Percentiles rank a stretch among this genome's conserved stretches.
Conservation (phyloP, 2,329 filamentous ascomycete species). For the Dothistroma septosporum region DNA sequence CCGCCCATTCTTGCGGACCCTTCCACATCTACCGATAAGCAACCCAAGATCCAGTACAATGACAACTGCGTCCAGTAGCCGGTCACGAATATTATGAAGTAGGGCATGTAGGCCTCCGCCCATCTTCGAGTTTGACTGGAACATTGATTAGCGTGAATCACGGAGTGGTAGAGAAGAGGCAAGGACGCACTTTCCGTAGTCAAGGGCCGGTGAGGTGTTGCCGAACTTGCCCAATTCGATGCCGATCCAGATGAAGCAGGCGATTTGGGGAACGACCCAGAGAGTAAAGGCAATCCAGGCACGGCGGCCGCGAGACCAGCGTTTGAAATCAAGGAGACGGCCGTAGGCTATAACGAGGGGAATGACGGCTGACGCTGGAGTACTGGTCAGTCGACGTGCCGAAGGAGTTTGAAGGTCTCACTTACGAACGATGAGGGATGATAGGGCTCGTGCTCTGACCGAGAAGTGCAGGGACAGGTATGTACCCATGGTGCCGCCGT, state of each 20-base stretch:
- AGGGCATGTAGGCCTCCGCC: constrained; percentile 24
- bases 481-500: constrained; percentile 38
- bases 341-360: constrained; percentile 24
- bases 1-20: constrained; percentile 32
- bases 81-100: constrained; percentile 25
- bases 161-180: background rate
- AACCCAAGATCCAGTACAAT: constrained; percentile 39
- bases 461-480: constrained; percentile 36
- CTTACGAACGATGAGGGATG: constrained; percentile 33
- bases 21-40: constrained; percentile 36
- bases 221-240: constrained; percentile 19
- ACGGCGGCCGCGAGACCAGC: constrained; percentile 30
- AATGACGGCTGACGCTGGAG: constrained; percentile 20
- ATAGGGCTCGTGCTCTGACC: constrained; percentile 34
- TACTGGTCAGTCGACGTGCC: background rate
- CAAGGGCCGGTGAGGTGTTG: constrained; percentile 8
- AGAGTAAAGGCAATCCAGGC: constrained; percentile 30
- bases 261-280: constrained; percentile 31
- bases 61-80: constrained; percentile 25
- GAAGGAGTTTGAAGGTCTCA: background rate
- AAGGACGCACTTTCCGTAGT: constrained; percentile 8
- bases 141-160: background rate
- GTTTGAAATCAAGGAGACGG: constrained; percentile 27
- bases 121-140: constrained; percentile 14
- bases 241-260: constrained; percentile 35